Percentiles rank a stretch among this genome's conserved stretches.
Evolutionary conservation across 1,139 yeast genomes (phyloP).

Genomic region (Debaryomyces sp.): DNA sequence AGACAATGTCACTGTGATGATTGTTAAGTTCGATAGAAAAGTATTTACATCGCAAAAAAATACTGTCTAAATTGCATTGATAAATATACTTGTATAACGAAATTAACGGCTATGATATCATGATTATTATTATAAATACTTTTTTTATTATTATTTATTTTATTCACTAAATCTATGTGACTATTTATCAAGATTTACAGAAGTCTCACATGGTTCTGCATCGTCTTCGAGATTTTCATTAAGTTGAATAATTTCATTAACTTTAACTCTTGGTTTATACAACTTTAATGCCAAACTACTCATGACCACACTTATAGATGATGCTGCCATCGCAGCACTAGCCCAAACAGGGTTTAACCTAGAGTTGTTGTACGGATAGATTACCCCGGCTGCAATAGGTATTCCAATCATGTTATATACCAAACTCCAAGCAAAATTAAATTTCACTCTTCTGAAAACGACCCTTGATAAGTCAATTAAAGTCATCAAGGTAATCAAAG

Average conservation of each 20-base stretch:
- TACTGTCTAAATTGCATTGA: neutral
- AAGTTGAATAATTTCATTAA: slow-evolving; percentile 17
- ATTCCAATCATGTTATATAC: slow-evolving; percentile 56
- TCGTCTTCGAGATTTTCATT: slow-evolving; percentile 13
- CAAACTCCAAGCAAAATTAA: slow-evolving; percentile 57
- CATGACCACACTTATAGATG: slow-evolving; percentile 58
- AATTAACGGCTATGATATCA: slow-evolving; percentile 7
- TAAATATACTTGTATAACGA: neutral
- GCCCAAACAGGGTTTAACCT: slow-evolving; percentile 67
- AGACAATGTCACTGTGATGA: slow-evolving; percentile 94
- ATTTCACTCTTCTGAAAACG: slow-evolving; percentile 55
- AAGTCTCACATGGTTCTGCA: slow-evolving; percentile 10
- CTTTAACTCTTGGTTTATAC: slow-evolving; percentile 41
- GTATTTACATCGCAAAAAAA: slow-evolving; percentile 33
- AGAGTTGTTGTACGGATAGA: slow-evolving; percentile 55
- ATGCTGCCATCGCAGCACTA: slow-evolving; percentile 68
- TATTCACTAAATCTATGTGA: slow-evolving; percentile 9
- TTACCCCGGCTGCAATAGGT: slow-evolving; percentile 67
- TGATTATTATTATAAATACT: neutral
- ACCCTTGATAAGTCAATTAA: slow-evolving; percentile 47
- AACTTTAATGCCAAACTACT: slow-evolving; percentile 56
- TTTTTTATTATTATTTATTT: neutral
- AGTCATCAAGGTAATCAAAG: slow-evolving; percentile 51
- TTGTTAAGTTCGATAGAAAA: slow-evolving; percentile 58
- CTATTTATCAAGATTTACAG: neutral